Conservation (phyloP, 2,329 filamentous ascomycete genomes). For the Trichoderma gracile region DNA sequence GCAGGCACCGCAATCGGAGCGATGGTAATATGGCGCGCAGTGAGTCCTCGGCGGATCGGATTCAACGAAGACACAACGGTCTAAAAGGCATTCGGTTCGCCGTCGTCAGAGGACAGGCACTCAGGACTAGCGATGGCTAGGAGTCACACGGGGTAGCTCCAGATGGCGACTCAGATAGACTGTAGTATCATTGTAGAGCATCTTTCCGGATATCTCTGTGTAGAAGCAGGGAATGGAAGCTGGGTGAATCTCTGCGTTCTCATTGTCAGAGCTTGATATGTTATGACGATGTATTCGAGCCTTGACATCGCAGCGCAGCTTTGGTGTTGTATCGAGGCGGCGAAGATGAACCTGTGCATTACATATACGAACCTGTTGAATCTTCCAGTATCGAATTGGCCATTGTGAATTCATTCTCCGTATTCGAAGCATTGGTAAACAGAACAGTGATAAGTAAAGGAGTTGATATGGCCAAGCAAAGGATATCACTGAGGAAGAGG, state of each 20-base stretch:
- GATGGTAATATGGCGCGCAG: not conserved
- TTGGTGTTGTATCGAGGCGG: not conserved
- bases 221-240: not conserved
- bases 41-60: slow-evolving; percentile 10
- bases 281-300: not conserved
- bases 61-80: slow-evolving; percentile 1
- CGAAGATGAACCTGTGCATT: not conserved
- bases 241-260: not conserved
- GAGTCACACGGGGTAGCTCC: not conserved
- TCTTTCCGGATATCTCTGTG: not conserved
- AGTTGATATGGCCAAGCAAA: not conserved
- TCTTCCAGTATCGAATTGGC: not conserved
- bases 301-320: not conserved
- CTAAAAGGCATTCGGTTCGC: not conserved
- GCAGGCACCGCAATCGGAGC: slow-evolving; percentile 24
- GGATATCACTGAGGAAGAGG: not conserved
- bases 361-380: not conserved
- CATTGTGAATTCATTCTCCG: not conserved
- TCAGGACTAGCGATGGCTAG: not conserved
- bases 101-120: slow-evolving; percentile 6
- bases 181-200: not conserved
- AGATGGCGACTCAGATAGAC: not conserved
- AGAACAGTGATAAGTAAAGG: too few relatives aligned
- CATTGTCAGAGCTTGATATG: not conserved
- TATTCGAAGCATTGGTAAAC: too few relatives aligned